Percentiles rank a stretch among this genome's conserved stretches.
phyloP scores from a whole-genome alignment of 83 land plant genomes.

The Larix sibirica region DNA sequence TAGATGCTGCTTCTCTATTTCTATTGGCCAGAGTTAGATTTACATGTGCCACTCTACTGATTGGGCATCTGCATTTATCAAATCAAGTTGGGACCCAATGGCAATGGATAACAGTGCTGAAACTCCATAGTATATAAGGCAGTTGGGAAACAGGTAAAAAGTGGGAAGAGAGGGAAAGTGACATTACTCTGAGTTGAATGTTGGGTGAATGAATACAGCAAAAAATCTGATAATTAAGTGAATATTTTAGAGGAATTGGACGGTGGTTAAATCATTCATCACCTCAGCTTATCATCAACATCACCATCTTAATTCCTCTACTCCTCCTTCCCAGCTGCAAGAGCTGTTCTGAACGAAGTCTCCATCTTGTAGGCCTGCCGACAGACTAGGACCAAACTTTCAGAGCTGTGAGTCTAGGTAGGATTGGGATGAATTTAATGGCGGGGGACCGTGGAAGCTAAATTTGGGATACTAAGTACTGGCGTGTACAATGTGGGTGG shows the following conservation, averaged over 20 bases:
- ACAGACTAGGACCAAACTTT: too few species aligned
- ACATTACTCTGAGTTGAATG: background rate
- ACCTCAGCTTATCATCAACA: background rate
- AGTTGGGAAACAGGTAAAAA: too few species aligned
- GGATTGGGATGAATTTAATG: background rate
- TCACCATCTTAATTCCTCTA: background rate
- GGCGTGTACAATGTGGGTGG: too few species aligned
- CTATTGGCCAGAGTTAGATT: too few species aligned
- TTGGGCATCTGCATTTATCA: too few species aligned
- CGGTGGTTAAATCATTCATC: conserved; percentile 16
- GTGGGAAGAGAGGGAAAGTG: too few species aligned
- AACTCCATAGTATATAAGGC: too few species aligned
- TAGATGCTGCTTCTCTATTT: too few species aligned
- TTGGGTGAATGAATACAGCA: background rate
- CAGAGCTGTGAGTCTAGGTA: background rate
- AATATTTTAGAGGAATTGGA: background rate
- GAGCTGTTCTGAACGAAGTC: too few species aligned
- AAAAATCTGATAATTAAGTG: too few species aligned
- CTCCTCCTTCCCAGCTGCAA: background rate
- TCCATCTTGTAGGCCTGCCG: too few species aligned
- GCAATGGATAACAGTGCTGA: background rate
- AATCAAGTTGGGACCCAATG: background rate
- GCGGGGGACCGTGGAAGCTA: background rate
- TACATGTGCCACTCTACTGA: too few species aligned
- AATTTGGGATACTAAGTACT: background rate